Evolutionary conservation across 176 grass and related monocot genomes (phyloP), one percentile per base, ranked within the genome.

Genomic region (Tuctoria greenei): DNA sequence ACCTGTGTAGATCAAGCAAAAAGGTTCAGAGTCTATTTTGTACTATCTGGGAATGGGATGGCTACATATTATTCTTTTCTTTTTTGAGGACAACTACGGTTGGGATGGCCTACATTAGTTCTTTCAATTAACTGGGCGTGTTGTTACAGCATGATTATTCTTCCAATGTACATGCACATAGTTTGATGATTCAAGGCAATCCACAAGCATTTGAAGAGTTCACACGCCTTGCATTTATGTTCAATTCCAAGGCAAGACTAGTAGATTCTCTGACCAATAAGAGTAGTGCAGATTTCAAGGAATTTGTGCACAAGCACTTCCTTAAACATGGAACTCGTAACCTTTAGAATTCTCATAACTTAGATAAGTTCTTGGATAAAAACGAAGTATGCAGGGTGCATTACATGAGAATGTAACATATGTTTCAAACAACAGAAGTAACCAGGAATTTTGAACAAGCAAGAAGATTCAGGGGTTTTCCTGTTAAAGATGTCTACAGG

Each of bases 1-100:
- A 56, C 95, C 95, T 97, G 79, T 41, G 47, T 17, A 31, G 28
- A 23, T 10, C 42, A 66, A 16, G 17, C 43, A 16, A 47, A 80
- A 60, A 21, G 2, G 2, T 10, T 69, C 4, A 73, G 31, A 6
- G 41, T 13, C 3, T 0, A 51, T 0, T 13, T 0, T 20, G 16
- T 28, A n/a, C n/a, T n/a, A 3, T 26, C 45, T 13, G 52, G 6
- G 17, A 51, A 5, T 51, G 17, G 23, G 52, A 26, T 58, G 40
- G 28, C 9, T n/a, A n/a, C n/a, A n/a, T n/a, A n/a, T n/a, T n/a
- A n/a, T n/a, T n/a, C n/a, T n/a, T n/a, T n/a, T n/a, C n/a, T n/a
- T n/a, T n/a, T n/a, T n/a, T n/a, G n/a, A n/a, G n/a, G n/a, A n/a
- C n/a, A n/a, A n/a, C n/a, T n/a, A n/a, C n/a, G n/a, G n/a, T n/a